Base-by-base conservation (phyloP, 2,329 filamentous ascomycete genomes). In the Curvularia eragrostidis region DNA sequence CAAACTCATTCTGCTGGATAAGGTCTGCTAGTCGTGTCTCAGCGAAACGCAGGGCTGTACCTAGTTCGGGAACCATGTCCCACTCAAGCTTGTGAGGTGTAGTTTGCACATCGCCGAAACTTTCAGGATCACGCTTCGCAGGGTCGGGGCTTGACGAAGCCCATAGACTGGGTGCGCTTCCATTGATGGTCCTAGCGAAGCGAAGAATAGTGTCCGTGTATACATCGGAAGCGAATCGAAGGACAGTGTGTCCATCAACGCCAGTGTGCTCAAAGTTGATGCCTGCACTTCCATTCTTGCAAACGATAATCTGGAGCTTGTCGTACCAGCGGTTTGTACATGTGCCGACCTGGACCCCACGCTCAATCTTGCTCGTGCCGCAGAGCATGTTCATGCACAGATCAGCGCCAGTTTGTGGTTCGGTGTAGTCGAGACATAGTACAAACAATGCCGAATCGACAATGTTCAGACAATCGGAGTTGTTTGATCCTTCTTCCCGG, bases 251-350 rank as follows among this genome's bases (percentile, higher is more conserved):
- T 1, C 95, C 95, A 71, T 99, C 95, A 5, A 99, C 94, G 65
- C 95, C 95, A 0, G 95, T 99, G 73, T 99, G 95, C 77, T 99
- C 95, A 70, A 99, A 98, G 79, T 99, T 99, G 86, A 99, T 98
- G 5, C 95, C 95, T 0, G 95, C 95, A 72, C 92, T 97, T 56
- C 95, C 95, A 78, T 98, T 99, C 80, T 97, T 96, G 83, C 95
- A 98, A 49, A 99, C 95, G 53, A 99, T 98, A 62, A 99, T 97
- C 75, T 99, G 95, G 47, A 99, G 83, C 81, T 99, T 99, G 80
- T 99, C 95, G 73, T 99, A 99, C 95, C 95, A 99, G 61, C 95
- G 85, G 77, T 99, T 99, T 13, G 94, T 97, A 79, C 95, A 99
- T 1, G 95, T 98, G 28, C 95, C 95, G 43, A 97, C 93, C 78